A percentile compares a stretch with the other conserved stretches of the same genome.
phyloP scores from a whole-genome alignment of 2,329 filamentous ascomycete species.

The Colletotrichum tabaci region DNA sequence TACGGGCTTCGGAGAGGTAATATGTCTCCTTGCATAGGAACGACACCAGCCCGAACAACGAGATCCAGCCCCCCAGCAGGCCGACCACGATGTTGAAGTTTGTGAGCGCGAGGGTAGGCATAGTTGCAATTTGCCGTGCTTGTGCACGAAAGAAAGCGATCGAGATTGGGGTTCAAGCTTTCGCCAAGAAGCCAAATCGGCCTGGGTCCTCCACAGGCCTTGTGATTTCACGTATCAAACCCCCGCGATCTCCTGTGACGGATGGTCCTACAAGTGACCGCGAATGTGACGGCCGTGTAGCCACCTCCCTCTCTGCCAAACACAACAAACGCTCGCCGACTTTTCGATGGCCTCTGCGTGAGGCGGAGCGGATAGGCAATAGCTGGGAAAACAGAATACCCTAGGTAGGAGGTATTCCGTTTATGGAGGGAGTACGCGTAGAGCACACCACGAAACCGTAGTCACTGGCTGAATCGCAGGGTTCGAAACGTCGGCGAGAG shows the following conservation, averaged over 20 bases:
- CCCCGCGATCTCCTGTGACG: slow-evolving; percentile 14
- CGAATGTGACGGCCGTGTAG: not conserved
- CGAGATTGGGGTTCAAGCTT: slow-evolving; percentile 33
- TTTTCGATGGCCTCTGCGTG: not conserved
- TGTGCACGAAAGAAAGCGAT: slow-evolving; percentile 1
- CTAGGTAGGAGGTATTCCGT: not conserved
- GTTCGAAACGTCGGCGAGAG: slow-evolving; percentile 35
- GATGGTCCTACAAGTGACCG: slow-evolving; percentile 26
- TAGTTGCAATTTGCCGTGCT: slow-evolving; percentile 47
- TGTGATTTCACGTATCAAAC: slow-evolving; percentile 13
- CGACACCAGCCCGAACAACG: slow-evolving; percentile 90
- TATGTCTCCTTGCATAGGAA: slow-evolving; percentile 91
- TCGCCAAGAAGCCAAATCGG: slow-evolving; percentile 29
- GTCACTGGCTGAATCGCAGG: slow-evolving; percentile 58
- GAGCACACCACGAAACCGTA: slow-evolving; percentile 50
- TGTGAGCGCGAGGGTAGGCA: slow-evolving; percentile 56
- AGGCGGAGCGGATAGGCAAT: not conserved
- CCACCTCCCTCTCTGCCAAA: not conserved
- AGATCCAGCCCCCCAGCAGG: slow-evolving; percentile 88
- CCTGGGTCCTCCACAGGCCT: not conserved
- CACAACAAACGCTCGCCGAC: not conserved
- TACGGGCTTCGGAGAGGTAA: slow-evolving; percentile 91
- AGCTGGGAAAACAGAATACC: not conserved
- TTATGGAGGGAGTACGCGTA: too few relatives aligned
- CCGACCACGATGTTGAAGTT: slow-evolving; percentile 87